Evolutionary conservation across 495 filamentous ascomycete species (phyloP), one percentile per base, ranked within the genome.

Genomic region (Glonium stellatum): DNA sequence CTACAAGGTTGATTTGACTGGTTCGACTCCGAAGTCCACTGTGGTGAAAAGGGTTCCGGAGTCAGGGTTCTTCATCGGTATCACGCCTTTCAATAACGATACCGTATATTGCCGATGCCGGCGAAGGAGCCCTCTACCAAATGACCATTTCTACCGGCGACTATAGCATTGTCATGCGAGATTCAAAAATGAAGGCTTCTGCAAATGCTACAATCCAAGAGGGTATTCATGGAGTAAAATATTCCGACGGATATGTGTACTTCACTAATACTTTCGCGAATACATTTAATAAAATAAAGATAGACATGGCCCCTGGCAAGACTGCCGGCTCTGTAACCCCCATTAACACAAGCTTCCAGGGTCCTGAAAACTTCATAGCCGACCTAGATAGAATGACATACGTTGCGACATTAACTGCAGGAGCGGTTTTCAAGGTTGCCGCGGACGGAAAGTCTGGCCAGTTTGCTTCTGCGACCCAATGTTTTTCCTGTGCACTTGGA

Each of bases 351-450:
- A n/a, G n/a, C n/a, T n/a, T n/a, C n/a, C n/a, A n/a, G n/a, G n/a
- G n/a, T n/a, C n/a, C n/a, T n/a, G n/a, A n/a, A n/a, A n/a, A n/a
- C n/a, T n/a, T n/a, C n/a, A n/a, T n/a, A n/a, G n/a, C n/a, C n/a
- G n/a, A n/a, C n/a, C n/a, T n/a, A n/a, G n/a, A n/a, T n/a, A n/a
- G 48, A 22, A 51, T 51, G 48, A 51, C 31, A 27, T 25, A 51
- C 10, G 25, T 31, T 18, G 48, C 31, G 12, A 31, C n/a, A n/a
- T n/a, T n/a, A n/a, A n/a, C n/a, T n/a, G n/a, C n/a, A n/a, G n/a
- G n/a, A n/a, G n/a, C n/a, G n/a, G n/a, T n/a, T n/a, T n/a, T n/a
- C n/a, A n/a, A n/a, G n/a, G n/a, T n/a, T n/a, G n/a, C n/a, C n/a
- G n/a, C n/a, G n/a, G n/a, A n/a, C n/a, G n/a, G n/a, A n/a, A n/a